Conservation (phyloP, 371 early-diverging fungal genomes). For the Mucor lusitanicus region DNA sequence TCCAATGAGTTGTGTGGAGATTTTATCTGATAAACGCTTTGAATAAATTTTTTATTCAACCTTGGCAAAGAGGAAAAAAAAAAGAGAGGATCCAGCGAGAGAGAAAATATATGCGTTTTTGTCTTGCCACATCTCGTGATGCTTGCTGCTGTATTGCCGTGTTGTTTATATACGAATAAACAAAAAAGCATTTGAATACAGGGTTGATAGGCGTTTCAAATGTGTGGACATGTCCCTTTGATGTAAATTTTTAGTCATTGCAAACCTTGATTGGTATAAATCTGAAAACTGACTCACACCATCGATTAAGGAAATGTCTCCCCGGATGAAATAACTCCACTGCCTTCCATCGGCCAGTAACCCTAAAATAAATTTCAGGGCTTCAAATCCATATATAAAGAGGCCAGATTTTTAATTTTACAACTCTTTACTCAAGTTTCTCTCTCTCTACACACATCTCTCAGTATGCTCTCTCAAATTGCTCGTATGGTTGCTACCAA, state of each 20-base stretch:
- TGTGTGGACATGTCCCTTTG: not conserved
- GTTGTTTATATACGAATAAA: not conserved
- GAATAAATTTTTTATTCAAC: not conserved
- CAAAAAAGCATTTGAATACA: not conserved
- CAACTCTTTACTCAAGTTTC: not conserved
- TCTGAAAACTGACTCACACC: not conserved
- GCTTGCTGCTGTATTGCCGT: not conserved
- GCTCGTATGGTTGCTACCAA: slow-evolving; percentile 23
- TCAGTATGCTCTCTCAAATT: slow-evolving; percentile 26
- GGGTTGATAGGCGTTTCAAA: not conserved
- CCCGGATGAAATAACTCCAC: not conserved
- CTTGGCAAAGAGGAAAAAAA: not conserved
- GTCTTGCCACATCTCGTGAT: not conserved
- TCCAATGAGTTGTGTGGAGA: not conserved
- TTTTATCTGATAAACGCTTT: not conserved
- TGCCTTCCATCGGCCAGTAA: not conserved
- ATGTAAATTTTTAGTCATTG: slow-evolving; percentile 2
- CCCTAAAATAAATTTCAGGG: not conserved
- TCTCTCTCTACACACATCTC: not conserved
- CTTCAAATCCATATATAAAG: not conserved
- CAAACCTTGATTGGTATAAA: not conserved
- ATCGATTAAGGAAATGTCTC: not conserved
- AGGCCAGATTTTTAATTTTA: not conserved
- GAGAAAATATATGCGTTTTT: not conserved
- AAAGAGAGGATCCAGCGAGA: not conserved